These are phyloP conservation scores for Penstemon davidsonii DNA, from an alignment of 257 asterid genomes.

Conservation along the genomic window DNA sequence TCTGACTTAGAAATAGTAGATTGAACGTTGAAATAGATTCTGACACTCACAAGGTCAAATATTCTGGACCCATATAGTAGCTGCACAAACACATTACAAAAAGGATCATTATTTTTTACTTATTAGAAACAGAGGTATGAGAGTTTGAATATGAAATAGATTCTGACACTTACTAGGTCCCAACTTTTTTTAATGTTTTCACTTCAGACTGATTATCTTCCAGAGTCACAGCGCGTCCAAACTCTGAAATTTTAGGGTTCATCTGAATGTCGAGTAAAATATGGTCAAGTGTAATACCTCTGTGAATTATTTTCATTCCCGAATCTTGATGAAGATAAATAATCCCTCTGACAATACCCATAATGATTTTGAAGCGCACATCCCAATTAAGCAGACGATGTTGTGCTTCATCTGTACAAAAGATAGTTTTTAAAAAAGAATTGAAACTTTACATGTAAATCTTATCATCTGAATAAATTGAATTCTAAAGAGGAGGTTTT, in stretches of 20 bases:
- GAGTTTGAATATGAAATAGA: neutral
- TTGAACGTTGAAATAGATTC: no score
- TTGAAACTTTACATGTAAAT: neutral
- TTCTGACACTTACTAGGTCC: slow-evolving; percentile 15
- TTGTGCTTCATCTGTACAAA: slow-evolving; percentile 13
- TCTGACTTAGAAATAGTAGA: no score
- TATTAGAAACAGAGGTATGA: no score
- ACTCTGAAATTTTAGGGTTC: slow-evolving; percentile 33
- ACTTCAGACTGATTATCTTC: slow-evolving; percentile 11
- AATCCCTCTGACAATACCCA: slow-evolving; percentile 31
- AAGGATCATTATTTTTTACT: no score
- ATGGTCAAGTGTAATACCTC: slow-evolving; percentile 22
- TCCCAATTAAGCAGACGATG: slow-evolving; percentile 13
- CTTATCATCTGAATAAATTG: no score
- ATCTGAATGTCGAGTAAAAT: slow-evolving; percentile 31
- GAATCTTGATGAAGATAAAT: slow-evolving; percentile 31
- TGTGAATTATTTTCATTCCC: slow-evolving; percentile 17
- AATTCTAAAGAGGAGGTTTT: neutral
- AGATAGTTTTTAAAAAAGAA: neutral
- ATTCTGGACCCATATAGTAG: slow-evolving; percentile 27
- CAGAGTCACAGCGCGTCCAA: slow-evolving; percentile 16
- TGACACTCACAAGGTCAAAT: neutral
- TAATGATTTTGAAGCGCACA: slow-evolving; percentile 30
- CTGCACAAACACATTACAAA: neutral
- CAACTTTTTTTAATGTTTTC: neutral